These are phyloP conservation scores for Cyclospora cayetanensis DNA, from an alignment of 169 alveolate genomes.

Conservation along the genomic window DNA sequence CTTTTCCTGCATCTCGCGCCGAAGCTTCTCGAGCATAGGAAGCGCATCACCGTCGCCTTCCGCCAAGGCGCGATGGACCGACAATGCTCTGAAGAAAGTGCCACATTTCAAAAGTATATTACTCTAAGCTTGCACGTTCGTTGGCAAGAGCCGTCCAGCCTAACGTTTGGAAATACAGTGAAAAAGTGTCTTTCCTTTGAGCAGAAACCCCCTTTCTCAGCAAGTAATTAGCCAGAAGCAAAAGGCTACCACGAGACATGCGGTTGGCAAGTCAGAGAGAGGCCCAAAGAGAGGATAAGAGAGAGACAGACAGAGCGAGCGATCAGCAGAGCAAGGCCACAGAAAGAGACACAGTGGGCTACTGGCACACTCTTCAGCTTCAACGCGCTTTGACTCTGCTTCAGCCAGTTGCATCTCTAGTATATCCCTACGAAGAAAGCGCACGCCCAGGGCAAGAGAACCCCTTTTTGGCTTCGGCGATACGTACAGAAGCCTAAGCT, in stretches of 20 bases:
- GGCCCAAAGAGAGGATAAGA: too few relatives aligned
- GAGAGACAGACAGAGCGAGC: neutral
- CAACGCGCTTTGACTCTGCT: conserved; percentile 28
- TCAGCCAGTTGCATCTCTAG: neutral
- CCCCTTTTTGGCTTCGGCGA: too few relatives aligned
- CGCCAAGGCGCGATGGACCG: neutral
- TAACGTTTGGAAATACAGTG: too few relatives aligned
- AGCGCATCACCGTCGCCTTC: neutral
- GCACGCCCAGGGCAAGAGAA: too few relatives aligned
- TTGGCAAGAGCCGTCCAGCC: neutral
- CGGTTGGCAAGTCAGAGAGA: too few relatives aligned
- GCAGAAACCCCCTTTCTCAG: too few relatives aligned
- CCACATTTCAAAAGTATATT: too few relatives aligned
- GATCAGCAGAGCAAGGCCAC: neutral
- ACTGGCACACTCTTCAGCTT: conserved; percentile 49
- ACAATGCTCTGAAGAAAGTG: conserved; percentile 34
- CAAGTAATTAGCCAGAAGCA: too few relatives aligned
- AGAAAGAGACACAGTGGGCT: neutral
- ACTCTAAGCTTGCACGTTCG: too few relatives aligned
- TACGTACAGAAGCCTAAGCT: too few relatives aligned
- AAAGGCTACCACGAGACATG: too few relatives aligned
- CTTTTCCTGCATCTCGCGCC: conserved; percentile 7
- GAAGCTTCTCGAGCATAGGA: neutral
- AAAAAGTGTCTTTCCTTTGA: neutral
- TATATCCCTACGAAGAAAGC: neutral